phyloP scores from a whole-genome alignment of 345 rosid genomes.

The Fremontodendron californicum region DNA sequence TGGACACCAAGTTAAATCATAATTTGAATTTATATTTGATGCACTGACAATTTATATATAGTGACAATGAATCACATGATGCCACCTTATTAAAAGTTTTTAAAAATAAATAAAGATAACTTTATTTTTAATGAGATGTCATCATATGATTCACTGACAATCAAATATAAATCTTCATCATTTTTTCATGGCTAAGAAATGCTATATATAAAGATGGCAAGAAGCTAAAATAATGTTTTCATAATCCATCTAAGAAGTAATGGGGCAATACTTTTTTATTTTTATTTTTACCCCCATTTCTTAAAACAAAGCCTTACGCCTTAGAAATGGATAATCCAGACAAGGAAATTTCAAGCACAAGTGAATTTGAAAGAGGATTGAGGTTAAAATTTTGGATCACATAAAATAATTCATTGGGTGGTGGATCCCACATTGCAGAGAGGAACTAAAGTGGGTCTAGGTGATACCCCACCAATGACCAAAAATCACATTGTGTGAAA shows the following conservation, averaged over 20 bases:
- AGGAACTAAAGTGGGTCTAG: background rate
- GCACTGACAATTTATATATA: too few species aligned
- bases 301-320: background rate
- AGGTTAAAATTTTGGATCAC: background rate
- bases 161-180: too few species aligned
- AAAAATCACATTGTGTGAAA: conserved; percentile 6
- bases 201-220: background rate
- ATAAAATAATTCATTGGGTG: background rate
- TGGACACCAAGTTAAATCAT: background rate
- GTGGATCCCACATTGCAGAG: background rate
- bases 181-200: background rate
- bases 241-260: background rate
- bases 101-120: too few species aligned
- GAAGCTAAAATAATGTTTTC: background rate
- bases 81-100: too few species aligned
- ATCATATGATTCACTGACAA: too few species aligned
- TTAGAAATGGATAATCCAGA: background rate
- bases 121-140: too few species aligned
- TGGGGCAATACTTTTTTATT: background rate
- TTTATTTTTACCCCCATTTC: background rate
- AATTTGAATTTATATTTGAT: too few species aligned
- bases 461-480: conserved; percentile 1
- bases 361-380: background rate
- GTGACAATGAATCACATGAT: too few species aligned
- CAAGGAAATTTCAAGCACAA: background rate